phyloP scores from a whole-genome alignment of 208 protist genomes.

The Trypanosoma conorhini region DNA sequence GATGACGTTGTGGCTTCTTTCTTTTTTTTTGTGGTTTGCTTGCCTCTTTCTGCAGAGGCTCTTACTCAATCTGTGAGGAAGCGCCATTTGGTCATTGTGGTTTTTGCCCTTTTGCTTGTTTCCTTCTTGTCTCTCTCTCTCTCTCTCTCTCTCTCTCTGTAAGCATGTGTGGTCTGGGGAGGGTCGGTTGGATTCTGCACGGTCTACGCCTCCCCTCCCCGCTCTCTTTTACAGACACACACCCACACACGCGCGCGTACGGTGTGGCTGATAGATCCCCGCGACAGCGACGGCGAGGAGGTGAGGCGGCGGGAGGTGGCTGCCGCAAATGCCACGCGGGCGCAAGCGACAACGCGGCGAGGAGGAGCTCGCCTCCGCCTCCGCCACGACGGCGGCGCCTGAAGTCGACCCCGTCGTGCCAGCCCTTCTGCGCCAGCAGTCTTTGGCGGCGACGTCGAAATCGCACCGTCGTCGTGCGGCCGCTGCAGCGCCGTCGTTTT shows the following conservation, averaged over 20 bases:
- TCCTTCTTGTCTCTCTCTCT: neutral
- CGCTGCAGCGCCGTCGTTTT: conserved; percentile 36
- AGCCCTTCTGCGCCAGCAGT: neutral
- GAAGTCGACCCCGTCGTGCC: neutral
- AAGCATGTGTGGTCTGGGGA: neutral
- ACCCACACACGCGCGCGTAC: neutral
- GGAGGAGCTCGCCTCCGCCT: neutral
- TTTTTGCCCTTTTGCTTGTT: neutral
- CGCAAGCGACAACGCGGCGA: conserved; percentile 19
- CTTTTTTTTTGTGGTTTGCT: conserved; percentile 5
- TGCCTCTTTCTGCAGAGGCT: too few relatives aligned
- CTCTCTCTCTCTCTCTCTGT: neutral
- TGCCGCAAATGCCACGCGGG: neutral
- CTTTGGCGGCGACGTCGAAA: neutral
- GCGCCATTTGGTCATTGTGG: too few relatives aligned
- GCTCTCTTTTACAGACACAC: neutral
- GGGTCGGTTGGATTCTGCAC: neutral
- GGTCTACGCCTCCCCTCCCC: neutral
- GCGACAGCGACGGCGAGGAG: neutral
- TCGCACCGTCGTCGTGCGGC: conserved; percentile 12
- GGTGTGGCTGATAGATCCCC: neutral
- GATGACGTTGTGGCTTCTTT: too few relatives aligned
- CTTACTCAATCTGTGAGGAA: too few relatives aligned
- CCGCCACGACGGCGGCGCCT: neutral
- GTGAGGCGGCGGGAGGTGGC: too few relatives aligned